Conservation (phyloP, 192 early-diverging fungal species). For the Funneliformis mosseae region DNA sequence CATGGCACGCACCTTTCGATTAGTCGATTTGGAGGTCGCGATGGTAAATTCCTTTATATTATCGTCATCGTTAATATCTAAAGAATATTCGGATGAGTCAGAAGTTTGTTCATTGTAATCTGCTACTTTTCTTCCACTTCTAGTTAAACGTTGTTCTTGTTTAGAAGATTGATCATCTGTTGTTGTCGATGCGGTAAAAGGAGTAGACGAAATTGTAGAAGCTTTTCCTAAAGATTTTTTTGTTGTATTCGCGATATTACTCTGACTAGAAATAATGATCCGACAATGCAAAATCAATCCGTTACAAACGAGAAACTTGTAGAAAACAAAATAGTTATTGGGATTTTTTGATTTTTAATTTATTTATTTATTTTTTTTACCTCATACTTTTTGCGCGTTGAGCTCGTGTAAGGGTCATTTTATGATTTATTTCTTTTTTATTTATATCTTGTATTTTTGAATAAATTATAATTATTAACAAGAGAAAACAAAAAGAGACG, state of each 20-base stretch:
- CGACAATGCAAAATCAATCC: neutral
- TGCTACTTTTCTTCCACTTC: constrained; percentile 21
- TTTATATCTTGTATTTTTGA: too few relatives aligned
- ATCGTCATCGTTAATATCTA: neutral
- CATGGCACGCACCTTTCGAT: neutral
- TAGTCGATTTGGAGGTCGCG: neutral
- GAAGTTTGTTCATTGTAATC: constrained; percentile 28
- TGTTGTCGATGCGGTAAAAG: too few relatives aligned
- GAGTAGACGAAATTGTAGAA: too few relatives aligned
- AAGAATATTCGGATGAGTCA: neutral
- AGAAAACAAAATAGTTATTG: neutral
- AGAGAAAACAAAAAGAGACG: too few relatives aligned
- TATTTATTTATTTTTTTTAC: too few relatives aligned
- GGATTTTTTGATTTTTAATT: neutral
- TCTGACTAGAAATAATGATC: neutral
- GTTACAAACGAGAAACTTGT: neutral
- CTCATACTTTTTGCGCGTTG: constrained; percentile 9
- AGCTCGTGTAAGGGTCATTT: constrained; percentile 24
- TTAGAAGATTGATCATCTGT: neutral
- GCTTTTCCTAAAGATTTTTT: neutral
- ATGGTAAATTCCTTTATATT: neutral
- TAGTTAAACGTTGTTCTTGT: constrained; percentile 20
- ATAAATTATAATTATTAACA: too few relatives aligned
- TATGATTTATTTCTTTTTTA: neutral
- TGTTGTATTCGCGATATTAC: neutral